phyloP scores from a whole-genome alignment of 352 stramenopile species.

The Pythium dissotocum region DNA sequence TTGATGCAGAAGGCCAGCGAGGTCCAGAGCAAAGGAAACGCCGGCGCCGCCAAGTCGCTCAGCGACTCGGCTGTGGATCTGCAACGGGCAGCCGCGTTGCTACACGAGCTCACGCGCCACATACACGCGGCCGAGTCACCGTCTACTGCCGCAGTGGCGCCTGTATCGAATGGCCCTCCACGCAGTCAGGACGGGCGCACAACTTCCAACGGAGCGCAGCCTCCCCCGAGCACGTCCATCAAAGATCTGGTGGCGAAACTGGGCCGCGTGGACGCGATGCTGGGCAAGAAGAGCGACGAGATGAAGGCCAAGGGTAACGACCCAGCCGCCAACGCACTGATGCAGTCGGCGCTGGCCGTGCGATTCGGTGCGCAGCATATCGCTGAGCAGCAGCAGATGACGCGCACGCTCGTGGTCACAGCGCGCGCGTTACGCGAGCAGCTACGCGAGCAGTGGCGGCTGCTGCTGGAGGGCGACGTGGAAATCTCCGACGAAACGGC shows the following conservation, averaged over 20 bases:
- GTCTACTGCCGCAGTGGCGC: constrained; percentile 24
- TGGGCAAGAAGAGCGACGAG: constrained; percentile 77
- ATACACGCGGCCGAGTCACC: constrained; percentile 26
- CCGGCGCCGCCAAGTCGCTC: constrained; percentile 44
- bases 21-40: constrained; percentile 62
- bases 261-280: constrained; percentile 48
- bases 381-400: constrained; percentile 50
- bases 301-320: constrained; percentile 74
- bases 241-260: constrained; percentile 45
- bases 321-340: constrained; percentile 46
- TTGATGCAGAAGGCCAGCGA: constrained; percentile 68
- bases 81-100: constrained; percentile 47
- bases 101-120: constrained; percentile 59
- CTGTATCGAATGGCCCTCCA: not conserved
- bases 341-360: constrained; percentile 52
- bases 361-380: constrained; percentile 37
- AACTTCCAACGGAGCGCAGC: not conserved
- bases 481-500: constrained; percentile 17
- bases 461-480: constrained; percentile 19
- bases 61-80: constrained; percentile 53
- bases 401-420: constrained; percentile 39
- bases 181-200: not conserved
- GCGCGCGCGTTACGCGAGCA: constrained; percentile 23
- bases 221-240: constrained; percentile 13
- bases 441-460: constrained; percentile 27